phyloP scores from a whole-genome alignment of 2,329 filamentous ascomycete species.

The Pestalotiopsis sp. region DNA sequence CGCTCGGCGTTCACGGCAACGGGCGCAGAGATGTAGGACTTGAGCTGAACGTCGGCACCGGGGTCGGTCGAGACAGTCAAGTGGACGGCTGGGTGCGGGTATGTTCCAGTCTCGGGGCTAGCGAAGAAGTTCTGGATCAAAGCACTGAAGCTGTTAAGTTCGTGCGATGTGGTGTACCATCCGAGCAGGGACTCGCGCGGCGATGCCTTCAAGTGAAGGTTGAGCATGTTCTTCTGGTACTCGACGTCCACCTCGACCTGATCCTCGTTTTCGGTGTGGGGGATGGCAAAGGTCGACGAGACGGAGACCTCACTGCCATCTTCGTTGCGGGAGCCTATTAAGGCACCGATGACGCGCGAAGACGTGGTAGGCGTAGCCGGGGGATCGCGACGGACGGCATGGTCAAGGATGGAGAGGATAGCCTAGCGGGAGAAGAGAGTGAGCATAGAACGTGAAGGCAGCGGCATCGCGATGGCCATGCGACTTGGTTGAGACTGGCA shows the following conservation, averaged over 20 bases:
- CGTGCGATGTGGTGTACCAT: constrained; percentile 97
- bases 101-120: constrained; percentile 94
- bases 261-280: constrained; percentile 97
- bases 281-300: constrained; percentile 94
- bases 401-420: constrained; percentile 82
- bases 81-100: constrained; percentile 95
- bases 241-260: constrained; percentile 99
- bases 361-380: constrained; percentile 69
- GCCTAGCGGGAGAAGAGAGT: constrained; percentile 44
- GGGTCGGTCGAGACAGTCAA: constrained; percentile 91
- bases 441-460: not conserved
- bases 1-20: constrained; percentile 95
- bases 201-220: constrained; percentile 89
- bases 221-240: constrained; percentile 99
- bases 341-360: constrained; percentile 93
- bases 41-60: constrained; percentile 84
- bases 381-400: constrained; percentile 84
- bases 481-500: not conserved
- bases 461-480: not conserved
- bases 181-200: constrained; percentile 93
- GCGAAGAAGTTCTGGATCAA: constrained; percentile 99
- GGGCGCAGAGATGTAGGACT: constrained; percentile 93
- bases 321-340: constrained; percentile 90
- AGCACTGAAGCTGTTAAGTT: constrained; percentile 97
- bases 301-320: constrained; percentile 97